Conservation (phyloP, 2,329 filamentous ascomycete genomes). For the Claviceps fusiformis region DNA sequence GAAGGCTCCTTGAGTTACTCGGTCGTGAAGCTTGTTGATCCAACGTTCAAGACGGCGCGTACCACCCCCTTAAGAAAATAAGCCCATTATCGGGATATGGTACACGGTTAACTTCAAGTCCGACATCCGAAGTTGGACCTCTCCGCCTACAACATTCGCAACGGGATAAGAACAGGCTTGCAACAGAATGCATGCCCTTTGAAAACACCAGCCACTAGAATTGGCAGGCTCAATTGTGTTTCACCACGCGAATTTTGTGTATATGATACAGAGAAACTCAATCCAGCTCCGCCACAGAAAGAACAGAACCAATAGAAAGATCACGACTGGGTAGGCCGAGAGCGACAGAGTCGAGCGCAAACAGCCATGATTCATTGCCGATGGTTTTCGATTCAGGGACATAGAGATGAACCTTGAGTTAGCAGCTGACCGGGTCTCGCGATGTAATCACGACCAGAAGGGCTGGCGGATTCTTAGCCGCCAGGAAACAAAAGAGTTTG, state of each 20-base stretch:
- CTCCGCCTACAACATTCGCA: neutral
- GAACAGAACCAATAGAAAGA: neutral
- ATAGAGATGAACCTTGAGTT: neutral
- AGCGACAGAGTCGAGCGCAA: neutral
- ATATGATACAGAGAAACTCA: neutral
- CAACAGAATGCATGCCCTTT: neutral
- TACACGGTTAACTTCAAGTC: neutral
- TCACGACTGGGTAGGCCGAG: neutral
- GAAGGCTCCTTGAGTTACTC: constrained; percentile 40
- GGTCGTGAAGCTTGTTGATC: neutral
- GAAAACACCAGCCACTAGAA: too few relatives aligned
- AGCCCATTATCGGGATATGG: neutral
- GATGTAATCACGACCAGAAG: neutral
- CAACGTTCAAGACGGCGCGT: too few relatives aligned
- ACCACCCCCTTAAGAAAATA: neutral
- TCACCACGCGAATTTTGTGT: neutral
- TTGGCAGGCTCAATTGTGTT: neutral
- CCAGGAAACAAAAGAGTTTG: neutral
- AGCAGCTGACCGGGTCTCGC: neutral
- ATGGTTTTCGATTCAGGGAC: neutral
- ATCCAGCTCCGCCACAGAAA: neutral
- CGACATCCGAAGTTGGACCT: neutral
- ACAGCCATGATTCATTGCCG: neutral
- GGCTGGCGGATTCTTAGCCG: neutral
- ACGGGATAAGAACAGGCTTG: neutral